Conservation (phyloP, 2,329 filamentous ascomycete genomes). For the Nakataea oryzae region DNA sequence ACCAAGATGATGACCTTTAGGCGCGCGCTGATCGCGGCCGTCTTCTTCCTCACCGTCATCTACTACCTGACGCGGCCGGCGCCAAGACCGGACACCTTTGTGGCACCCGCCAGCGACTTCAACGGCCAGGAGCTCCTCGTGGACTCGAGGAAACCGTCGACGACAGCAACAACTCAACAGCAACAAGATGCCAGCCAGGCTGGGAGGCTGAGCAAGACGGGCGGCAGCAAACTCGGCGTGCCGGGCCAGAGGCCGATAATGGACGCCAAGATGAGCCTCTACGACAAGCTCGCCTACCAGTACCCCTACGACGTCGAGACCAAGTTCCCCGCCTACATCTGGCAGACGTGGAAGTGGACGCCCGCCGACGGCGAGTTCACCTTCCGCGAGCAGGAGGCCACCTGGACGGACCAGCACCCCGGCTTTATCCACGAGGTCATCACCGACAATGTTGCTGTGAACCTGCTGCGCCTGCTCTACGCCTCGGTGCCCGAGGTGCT, state of each 20-base stretch:
- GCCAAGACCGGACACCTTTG: slow-evolving; percentile 14
- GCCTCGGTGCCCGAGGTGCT: slow-evolving; percentile 69
- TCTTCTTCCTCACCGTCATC: slow-evolving; percentile 57
- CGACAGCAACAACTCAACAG: slow-evolving; percentile 8
- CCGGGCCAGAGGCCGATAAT: slow-evolving; percentile 50
- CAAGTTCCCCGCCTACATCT: slow-evolving; percentile 96
- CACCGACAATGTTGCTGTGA: slow-evolving; percentile 75
- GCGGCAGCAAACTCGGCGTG: slow-evolving; percentile 8
- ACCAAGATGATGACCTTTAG: slow-evolving; percentile 64
- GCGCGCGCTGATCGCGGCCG: slow-evolving; percentile 62
- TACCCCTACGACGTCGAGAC: slow-evolving; percentile 83
- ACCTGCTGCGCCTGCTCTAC: slow-evolving; percentile 79
- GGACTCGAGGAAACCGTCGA: slow-evolving; percentile 13
- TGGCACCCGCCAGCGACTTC: slow-evolving; percentile 20
- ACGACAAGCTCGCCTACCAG: slow-evolving; percentile 79
- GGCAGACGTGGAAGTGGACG: slow-evolving; percentile 95
- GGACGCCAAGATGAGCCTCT: slow-evolving; percentile 57
- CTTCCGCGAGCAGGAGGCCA: slow-evolving; percentile 76
- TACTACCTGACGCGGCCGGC: slow-evolving; percentile 54
- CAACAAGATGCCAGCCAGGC: background rate
- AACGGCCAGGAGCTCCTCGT: slow-evolving; percentile 11
- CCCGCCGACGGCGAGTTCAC: slow-evolving; percentile 68
- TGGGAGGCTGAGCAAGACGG: slow-evolving; percentile 3
- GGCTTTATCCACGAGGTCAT: slow-evolving; percentile 95
- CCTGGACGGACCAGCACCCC: slow-evolving; percentile 80